Base-by-base conservation (phyloP, 805 yeast genomes). In the Schizosaccharomyces cryophilus region DNA sequence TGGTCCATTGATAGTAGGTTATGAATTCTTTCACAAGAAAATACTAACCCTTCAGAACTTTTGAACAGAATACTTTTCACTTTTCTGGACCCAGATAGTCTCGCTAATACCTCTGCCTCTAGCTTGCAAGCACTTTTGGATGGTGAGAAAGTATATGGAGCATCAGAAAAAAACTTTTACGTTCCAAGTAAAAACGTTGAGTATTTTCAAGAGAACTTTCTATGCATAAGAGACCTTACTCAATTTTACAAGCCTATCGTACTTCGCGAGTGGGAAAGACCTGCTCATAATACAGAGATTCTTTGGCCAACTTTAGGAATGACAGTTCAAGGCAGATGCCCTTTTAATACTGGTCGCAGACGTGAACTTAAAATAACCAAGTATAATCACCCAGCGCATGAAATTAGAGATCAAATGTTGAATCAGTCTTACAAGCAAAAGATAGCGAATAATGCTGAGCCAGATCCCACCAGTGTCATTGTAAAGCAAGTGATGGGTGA, bases 111-210 rank as follows among this genome's bases (percentile, higher is more conserved):
- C 30, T 29, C 56, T 6, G 56, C 56, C n/a, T 21, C 35, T 17
- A 17, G 35, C 30, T 51, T 51, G 56, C 56, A 51, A 29, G 30
- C 56, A 24, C 75, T 90, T 64, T 76, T 90, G 66, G 82, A 82
- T 64, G 88, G 87, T 68, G 98, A 93, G 68, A 86, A 86, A 67
- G 72, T 86, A 15, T 82, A 80, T 69, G 96, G 96, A 13, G 85
- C 95, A 0, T 78, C 84, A 45, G 96, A 89, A 69, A 79, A 95
- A 65, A 96, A 89, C 69, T 93, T 94, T 13, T 78, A 76, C 64
- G 93, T 94, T 1, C 81, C 78, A 65, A 75, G 95, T 62, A 95
- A 86, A 66, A 96, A 90, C 69, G 78, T 84, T 66, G 82, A 83
- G 67, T 85, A 85, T 69, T 86, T 93, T 70, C 82, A 81, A 60